phyloP scores from a whole-genome alignment of 768 basidiomycete genomes.

The Pleurotus sapidus region DNA sequence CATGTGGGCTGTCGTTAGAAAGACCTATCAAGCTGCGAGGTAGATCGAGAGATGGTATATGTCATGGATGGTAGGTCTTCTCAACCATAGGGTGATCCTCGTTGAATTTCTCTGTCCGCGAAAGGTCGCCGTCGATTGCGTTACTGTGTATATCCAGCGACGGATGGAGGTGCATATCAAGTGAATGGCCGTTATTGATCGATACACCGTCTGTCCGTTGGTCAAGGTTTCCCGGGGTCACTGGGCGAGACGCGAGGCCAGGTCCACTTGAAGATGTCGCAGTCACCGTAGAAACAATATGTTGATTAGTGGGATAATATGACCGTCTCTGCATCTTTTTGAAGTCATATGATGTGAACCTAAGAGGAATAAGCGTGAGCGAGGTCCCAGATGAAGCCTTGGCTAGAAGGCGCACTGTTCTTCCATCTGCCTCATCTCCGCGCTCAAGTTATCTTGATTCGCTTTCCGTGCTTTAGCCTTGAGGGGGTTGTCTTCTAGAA shows the following conservation, averaged over 20 bases:
- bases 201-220: conserved; percentile 39
- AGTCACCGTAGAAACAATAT: conserved; percentile 68
- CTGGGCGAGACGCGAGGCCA: conserved; percentile 67
- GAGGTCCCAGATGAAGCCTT: conserved; percentile 8
- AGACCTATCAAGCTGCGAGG: neutral
- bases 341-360: conserved; percentile 92
- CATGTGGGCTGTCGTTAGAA: neutral
- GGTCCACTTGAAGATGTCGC: conserved; percentile 63
- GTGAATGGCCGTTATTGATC: conserved; percentile 26
- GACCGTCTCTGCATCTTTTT: conserved; percentile 88
- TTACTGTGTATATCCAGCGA: conserved; percentile 1
- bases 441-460: conserved; percentile 83
- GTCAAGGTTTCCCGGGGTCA: conserved; percentile 56
- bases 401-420: conserved; percentile 68
- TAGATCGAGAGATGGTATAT: neutral
- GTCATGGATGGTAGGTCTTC: conserved; percentile 3
- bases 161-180: conserved; percentile 3
- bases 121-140: neutral
- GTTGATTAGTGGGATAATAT: conserved; percentile 86
- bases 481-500: conserved; percentile 95
- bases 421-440: conserved; percentile 97
- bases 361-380: conserved; percentile 23
- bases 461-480: conserved; percentile 93
- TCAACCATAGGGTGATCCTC: conserved; percentile 6
- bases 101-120: conserved; percentile 3